Evolutionary conservation across 495 filamentous ascomycete species (phyloP).

Genomic region (Neurospora tetraspora): DNA sequence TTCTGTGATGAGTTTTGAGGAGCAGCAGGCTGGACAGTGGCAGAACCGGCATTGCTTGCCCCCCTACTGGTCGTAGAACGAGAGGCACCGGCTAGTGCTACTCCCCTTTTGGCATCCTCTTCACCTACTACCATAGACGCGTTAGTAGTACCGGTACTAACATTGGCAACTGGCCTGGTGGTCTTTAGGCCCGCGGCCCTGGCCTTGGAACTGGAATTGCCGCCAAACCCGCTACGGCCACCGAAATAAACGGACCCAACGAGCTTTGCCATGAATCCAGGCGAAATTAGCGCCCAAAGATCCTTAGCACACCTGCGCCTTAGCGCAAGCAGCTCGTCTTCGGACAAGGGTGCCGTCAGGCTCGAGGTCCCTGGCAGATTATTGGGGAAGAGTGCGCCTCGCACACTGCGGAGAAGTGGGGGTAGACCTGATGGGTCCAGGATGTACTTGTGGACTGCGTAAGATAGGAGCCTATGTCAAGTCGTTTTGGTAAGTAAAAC

Average conservation of each 20-base stretch:
- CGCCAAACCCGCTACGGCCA: constrained; percentile 1
- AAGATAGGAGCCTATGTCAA: constrained; percentile 55
- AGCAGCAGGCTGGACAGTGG: background rate
- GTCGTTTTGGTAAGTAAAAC: background rate
- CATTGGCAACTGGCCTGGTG: background rate
- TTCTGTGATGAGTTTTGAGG: background rate
- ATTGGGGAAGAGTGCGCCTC: constrained; percentile 69
- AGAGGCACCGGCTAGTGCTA: background rate
- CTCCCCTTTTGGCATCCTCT: background rate
- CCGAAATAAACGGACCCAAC: constrained; percentile 45
- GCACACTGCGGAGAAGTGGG: constrained; percentile 58
- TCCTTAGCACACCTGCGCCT: constrained; percentile 43
- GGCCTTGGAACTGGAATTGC: background rate
- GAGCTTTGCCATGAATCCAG: constrained; percentile 5
- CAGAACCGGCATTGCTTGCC: background rate
- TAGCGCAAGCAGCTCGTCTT: constrained; percentile 36
- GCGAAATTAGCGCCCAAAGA: constrained; percentile 42
- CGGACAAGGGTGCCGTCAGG: constrained; percentile 35
- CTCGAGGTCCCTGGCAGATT: constrained; percentile 47
- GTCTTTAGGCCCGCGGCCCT: background rate
- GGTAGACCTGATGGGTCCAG: constrained; percentile 60
- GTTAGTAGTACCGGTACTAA: background rate
- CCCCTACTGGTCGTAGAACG: background rate
- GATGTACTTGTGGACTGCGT: constrained; percentile 54
- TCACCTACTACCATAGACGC: background rate